Conservation (phyloP, 2,329 filamentous ascomycete species). For the Trichothecium roseum region DNA sequence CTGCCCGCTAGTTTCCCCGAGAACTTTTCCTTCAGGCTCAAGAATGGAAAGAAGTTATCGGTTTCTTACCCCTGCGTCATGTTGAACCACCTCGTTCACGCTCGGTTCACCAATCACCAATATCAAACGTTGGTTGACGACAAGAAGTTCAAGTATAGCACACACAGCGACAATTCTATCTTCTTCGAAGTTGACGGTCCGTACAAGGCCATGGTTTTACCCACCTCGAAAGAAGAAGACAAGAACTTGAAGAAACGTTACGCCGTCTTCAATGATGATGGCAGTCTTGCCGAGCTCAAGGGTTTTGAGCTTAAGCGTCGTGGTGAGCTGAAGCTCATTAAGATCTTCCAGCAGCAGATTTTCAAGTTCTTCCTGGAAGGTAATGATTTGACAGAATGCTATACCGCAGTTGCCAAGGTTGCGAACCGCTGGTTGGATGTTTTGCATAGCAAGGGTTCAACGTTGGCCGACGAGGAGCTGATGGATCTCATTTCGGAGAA, state of each 20-base stretch:
- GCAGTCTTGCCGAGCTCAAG: constrained; percentile 88
- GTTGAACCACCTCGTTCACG: constrained; percentile 96
- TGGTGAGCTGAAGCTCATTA: constrained; percentile 98
- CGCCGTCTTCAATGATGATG: constrained; percentile 97
- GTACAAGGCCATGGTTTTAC: constrained; percentile 94
- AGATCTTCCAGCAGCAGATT: constrained; percentile 98
- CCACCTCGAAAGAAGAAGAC: constrained; percentile 96
- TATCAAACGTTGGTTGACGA: constrained; percentile 84
- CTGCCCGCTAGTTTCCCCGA: constrained; percentile 92
- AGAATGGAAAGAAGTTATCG: constrained; percentile 90
- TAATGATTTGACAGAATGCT: constrained; percentile 76
- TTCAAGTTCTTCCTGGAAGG: constrained; percentile 99
- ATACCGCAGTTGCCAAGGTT: constrained; percentile 83
- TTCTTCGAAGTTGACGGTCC: constrained; percentile 99
- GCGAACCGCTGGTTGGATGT: constrained; percentile 97
- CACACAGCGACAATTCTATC: constrained; percentile 96
- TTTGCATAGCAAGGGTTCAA: constrained; percentile 75
- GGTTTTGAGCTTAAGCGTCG: constrained; percentile 96
- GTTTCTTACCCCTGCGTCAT: constrained; percentile 98
- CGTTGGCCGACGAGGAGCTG: constrained; percentile 88
- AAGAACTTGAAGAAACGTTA: constrained; percentile 99
- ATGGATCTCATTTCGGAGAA: constrained; percentile 99
- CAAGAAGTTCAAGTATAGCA: constrained; percentile 80
- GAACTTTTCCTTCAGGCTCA: constrained; percentile 88
- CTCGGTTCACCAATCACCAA: constrained; percentile 90